Percentiles rank a stretch among this genome's conserved stretches.
phyloP scores from a whole-genome alignment of 1,284 basidiomycete genomes.

The Sporisorium iseilematis-ciliati region DNA sequence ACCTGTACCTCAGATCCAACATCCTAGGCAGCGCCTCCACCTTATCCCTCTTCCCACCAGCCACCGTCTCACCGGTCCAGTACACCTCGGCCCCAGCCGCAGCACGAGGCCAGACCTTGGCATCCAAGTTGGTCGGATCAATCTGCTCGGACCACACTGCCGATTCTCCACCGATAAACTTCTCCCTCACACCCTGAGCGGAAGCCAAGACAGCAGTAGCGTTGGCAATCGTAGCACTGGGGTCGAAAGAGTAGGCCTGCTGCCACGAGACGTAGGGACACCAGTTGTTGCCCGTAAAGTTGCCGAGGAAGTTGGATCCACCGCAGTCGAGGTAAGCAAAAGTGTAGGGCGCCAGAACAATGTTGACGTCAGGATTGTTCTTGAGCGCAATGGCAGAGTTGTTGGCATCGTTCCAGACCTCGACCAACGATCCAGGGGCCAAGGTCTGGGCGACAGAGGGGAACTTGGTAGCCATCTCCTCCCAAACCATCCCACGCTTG shows the following conservation, averaged over 20 bases:
- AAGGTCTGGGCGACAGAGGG: conserved; percentile 71
- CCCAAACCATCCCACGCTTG: conserved; percentile 80
- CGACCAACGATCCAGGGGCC: conserved; percentile 78
- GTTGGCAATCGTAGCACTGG: conserved; percentile 65
- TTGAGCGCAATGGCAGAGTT: conserved; percentile 76
- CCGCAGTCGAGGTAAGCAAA: conserved; percentile 81
- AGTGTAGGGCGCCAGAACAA: conserved; percentile 74
- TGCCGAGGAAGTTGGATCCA: conserved; percentile 82
- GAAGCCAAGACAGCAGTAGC: conserved; percentile 7
- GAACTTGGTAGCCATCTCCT: conserved; percentile 72
- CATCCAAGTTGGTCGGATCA: conserved; percentile 78
- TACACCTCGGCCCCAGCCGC: conserved; percentile 83
- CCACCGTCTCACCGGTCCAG: conserved; percentile 77
- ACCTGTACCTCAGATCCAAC: conserved; percentile 77
- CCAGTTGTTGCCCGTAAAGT: conserved; percentile 75
- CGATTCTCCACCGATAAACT: conserved; percentile 79
- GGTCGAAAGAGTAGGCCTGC: conserved; percentile 80
- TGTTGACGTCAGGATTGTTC: conserved; percentile 77
- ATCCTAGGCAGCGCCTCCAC: conserved; percentile 79
- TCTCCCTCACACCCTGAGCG: conserved; percentile 35
- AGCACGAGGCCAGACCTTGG: conserved; percentile 81
- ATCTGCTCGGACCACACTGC: conserved; percentile 85
- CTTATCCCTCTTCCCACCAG: conserved; percentile 71
- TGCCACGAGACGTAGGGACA: conserved; percentile 35
- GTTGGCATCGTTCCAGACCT: conserved; percentile 79